A percentile compares a stretch with the other conserved stretches of the same genome.
phyloP scores from a whole-genome alignment of 371 early-diverging fungal genomes.

The Lichtheimia ornata region DNA sequence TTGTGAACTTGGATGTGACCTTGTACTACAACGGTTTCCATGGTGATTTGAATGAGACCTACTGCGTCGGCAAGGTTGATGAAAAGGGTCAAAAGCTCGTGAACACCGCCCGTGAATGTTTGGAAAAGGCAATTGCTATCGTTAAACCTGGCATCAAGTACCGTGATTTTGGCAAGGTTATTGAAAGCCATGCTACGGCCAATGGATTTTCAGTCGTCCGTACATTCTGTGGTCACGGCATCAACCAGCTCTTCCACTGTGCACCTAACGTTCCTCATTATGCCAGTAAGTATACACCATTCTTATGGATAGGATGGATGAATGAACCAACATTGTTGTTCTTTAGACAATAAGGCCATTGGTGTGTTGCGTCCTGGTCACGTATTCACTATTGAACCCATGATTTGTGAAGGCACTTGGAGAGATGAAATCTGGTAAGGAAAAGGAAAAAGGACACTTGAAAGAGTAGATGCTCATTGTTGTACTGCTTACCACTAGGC shows the following conservation, averaged over 20 bases:
- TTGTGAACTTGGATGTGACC: slow-evolving; percentile 90
- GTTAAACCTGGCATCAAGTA: slow-evolving; percentile 92
- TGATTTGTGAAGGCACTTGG: slow-evolving; percentile 90
- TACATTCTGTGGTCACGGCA: slow-evolving; percentile 94
- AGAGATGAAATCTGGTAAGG: slow-evolving; percentile 57
- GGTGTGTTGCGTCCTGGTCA: slow-evolving; percentile 94
- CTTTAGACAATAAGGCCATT: slow-evolving; percentile 85
- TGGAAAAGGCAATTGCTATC: slow-evolving; percentile 84
- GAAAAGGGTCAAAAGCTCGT: slow-evolving; percentile 72
- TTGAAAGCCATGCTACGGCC: slow-evolving; percentile 83
- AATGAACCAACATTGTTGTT: background rate
- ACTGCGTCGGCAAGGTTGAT: slow-evolving; percentile 88
- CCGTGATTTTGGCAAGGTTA: slow-evolving; percentile 90
- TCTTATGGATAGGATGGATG: background rate
- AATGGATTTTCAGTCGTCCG: slow-evolving; percentile 93
- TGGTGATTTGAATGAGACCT: slow-evolving; percentile 90
- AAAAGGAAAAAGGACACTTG: background rate
- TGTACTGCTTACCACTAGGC: slow-evolving; percentile 37
- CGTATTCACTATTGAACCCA: slow-evolving; percentile 97
- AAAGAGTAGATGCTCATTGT: no score
- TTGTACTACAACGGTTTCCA: slow-evolving; percentile 90
- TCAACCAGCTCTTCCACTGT: slow-evolving; percentile 87
- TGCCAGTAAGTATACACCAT: slow-evolving; percentile 58
- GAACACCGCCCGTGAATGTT: slow-evolving; percentile 76
- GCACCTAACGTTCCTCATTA: slow-evolving; percentile 96